phyloP scores from a whole-genome alignment of 169 alveolate genomes.

The Cryptosporidium bovis region DNA sequence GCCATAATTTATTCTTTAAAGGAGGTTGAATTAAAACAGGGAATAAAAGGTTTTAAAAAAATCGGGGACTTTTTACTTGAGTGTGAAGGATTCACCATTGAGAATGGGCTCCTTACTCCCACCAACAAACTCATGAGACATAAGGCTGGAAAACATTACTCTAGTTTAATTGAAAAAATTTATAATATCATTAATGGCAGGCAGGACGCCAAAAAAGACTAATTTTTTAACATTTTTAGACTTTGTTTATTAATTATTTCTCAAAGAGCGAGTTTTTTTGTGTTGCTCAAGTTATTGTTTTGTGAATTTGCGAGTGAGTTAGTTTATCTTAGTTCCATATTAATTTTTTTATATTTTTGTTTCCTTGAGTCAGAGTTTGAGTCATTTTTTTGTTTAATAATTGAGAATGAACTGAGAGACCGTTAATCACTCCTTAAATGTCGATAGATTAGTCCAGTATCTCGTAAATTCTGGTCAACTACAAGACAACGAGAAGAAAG shows the following conservation, averaged over 20 bases:
- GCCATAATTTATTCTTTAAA: constrained; percentile 69
- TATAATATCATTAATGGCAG: constrained; percentile 61
- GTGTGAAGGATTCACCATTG: constrained; percentile 88
- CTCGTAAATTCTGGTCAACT: no score
- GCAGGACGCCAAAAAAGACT: background rate
- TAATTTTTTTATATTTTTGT: no score
- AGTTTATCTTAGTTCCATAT: no score
- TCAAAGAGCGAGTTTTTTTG: no score
- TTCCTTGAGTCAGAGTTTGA: no score
- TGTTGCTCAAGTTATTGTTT: no score
- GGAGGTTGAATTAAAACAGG: constrained; percentile 77
- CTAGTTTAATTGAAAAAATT: constrained; percentile 77
- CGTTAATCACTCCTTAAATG: no score
- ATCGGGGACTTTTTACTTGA: constrained; percentile 84
- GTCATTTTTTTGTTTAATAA: no score
- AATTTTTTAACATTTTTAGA: background rate
- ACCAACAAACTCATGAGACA: constrained; percentile 91
- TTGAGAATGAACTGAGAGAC: no score
- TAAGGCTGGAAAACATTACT: constrained; percentile 78
- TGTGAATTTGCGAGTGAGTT: no score
- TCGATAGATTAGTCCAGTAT: no score
- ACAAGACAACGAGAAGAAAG: no score
- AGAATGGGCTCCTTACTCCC: constrained; percentile 91
- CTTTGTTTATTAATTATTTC: background rate
- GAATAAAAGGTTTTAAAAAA: constrained; percentile 81